Evolutionary conservation across 2,329 filamentous ascomycete species (phyloP), one percentile per base, ranked within the genome.

Genomic region (Lasiodiplodia sp.): DNA sequence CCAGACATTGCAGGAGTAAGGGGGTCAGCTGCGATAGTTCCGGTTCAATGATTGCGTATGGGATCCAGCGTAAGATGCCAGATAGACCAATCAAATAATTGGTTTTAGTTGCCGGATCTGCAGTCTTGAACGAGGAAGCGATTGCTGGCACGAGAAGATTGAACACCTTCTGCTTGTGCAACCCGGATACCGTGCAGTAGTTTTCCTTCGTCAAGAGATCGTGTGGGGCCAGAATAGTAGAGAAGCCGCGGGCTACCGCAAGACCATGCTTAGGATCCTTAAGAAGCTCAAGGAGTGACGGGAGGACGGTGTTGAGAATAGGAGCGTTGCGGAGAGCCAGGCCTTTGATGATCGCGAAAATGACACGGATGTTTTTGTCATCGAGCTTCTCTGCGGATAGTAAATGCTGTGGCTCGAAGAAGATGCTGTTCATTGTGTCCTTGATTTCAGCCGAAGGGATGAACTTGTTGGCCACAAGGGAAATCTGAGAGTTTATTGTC

Each of bases 101-200:
- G 57, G 85, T 83, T 76, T 90, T 91, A 23, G 81, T 77, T 14
- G 78, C 72, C 68, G 73, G 69, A 37, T 79, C 76, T 8, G 83
- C 81, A 21, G 77, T 77, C 68, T 83, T 83, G 74, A 89, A 87
- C 3, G 82, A 80, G 31, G 82, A 77, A 4, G 86, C 84, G 62
- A 91, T 86, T 37, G 83, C 77, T 0, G 89, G 88, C 2, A 88
- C 81, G 4, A 88, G 81, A 18, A 87, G 85, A 37, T 83, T 84
- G 78, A 91, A 91, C 51, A 87, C 83, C 70, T 87, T 88, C 73
- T 91, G 89, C 73, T 88, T 90, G 71, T 87, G 85, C 2, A 91
- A 81, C 3, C 88, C 82, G 3, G 88, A 86, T 47, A 91, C 85
- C 21, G 84, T 83, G 70, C 88, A 90, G 70, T 88, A 85, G 72